phyloP scores from a whole-genome alignment of 1,284 basidiomycete genomes.

The Cutaneotrichosporon sp. region DNA sequence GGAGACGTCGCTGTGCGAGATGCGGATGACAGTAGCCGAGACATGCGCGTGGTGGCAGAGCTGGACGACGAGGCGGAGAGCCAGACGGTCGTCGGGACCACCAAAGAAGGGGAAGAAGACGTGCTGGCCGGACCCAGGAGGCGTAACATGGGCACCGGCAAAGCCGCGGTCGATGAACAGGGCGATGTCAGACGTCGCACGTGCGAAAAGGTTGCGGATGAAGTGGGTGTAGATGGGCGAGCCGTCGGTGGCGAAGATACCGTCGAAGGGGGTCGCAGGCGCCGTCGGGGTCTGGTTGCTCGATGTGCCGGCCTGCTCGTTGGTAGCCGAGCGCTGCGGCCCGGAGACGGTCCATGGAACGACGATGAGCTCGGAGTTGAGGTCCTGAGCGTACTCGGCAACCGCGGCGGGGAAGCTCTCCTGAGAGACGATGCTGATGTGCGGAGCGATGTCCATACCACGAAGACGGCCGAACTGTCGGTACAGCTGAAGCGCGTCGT shows the following conservation, averaged over 20 bases:
- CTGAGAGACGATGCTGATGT: constrained; percentile 66
- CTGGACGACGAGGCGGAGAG: constrained; percentile 75
- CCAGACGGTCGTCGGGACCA: constrained; percentile 85
- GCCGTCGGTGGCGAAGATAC: constrained; percentile 48
- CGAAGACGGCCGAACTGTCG: constrained; percentile 72
- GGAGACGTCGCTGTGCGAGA: constrained; percentile 47
- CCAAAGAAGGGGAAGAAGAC: constrained; percentile 88
- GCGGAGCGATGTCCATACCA: constrained; percentile 64
- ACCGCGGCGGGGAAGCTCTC: constrained; percentile 72
- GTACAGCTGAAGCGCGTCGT: constrained; percentile 78
- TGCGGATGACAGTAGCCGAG: constrained; percentile 68
- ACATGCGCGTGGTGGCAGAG: constrained; percentile 66
- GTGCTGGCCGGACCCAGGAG: constrained; percentile 58
- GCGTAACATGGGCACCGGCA: constrained; percentile 41
- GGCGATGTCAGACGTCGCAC: constrained; percentile 66
- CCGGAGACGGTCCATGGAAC: constrained; percentile 69
- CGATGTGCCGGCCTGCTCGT: constrained; percentile 13
- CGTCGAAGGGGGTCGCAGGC: constrained; percentile 44
- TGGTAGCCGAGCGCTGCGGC: constrained; percentile 13
- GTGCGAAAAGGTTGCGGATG: constrained; percentile 74
- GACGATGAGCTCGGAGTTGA: constrained; percentile 71
- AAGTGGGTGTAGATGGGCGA: constrained; percentile 69
- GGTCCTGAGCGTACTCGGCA: constrained; percentile 63
- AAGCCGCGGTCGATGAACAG: constrained; percentile 75
- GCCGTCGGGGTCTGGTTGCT: constrained; percentile 57